A percentile compares a stretch with the other conserved stretches of the same genome.
Conservation (phyloP, 495 filamentous ascomycete genomes). For the Darksidea phi region DNA sequence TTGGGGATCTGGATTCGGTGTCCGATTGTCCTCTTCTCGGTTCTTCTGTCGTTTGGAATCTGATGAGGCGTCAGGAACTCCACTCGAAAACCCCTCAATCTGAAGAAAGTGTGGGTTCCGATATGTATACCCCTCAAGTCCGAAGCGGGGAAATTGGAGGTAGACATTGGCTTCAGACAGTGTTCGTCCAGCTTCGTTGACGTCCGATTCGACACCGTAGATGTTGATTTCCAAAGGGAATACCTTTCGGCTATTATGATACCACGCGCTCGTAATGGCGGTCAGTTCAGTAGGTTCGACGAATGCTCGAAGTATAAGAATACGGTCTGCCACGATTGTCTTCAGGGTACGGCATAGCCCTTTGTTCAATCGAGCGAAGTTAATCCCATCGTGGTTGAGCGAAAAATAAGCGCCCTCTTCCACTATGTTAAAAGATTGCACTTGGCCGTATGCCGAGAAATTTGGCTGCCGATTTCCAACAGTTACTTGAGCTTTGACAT, state of each 20-base stretch:
- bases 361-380: not conserved
- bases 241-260: not conserved
- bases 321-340: not conserved
- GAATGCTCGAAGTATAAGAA: not conserved
- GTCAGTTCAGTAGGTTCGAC: not conserved
- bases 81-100: conserved; percentile 5
- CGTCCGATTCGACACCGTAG: not conserved
- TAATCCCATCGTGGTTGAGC: not conserved
- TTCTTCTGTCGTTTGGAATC: not conserved
- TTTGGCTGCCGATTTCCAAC: not conserved
- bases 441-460: not conserved
- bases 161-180: not conserved
- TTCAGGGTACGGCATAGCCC: not conserved
- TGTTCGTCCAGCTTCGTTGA: not conserved
- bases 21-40: not conserved
- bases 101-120: conserved; percentile 11
- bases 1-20: not conserved
- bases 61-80: not conserved
- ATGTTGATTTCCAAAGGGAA: conserved; percentile 6
- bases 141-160: conserved; percentile 11
- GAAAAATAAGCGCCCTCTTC: not conserved
- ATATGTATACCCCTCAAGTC: not conserved
- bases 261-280: not conserved
- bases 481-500: not conserved
- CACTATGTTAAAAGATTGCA: not conserved